Evolutionary conservation across 129 eudicot genomes (phyloP), one percentile per base, ranked within the genome.

Genomic region (Flaveria linearis): DNA sequence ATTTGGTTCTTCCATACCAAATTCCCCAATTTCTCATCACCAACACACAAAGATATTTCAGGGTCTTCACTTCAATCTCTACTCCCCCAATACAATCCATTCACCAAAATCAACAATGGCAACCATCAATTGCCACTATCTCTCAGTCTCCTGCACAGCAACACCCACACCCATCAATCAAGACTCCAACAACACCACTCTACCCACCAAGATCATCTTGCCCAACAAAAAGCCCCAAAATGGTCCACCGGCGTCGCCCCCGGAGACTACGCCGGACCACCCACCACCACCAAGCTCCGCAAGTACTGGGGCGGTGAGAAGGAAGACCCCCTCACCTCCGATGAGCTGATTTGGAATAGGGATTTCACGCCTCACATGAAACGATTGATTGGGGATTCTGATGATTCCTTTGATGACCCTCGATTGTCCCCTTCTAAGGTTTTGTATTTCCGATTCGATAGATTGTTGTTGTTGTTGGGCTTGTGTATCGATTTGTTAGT

Each of bases 211-310:
- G 75, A 82, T 95, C 69, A 83, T 95, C 14, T 85, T 95, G 7
- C 99, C 99, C 36, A 81, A 86, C 74, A 89, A 89, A 74, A 95
- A 91, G 87, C 94, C 99, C 25, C 33, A 74, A 84, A 95, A 84
- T 95, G 97, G 97, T 87, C 99, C 78, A 91, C 92, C 47, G 99
- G 99, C 33, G 90, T 84, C 2, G 94, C 92, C 4, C 97, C 99
- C 25, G 99, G 99, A 0, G 99, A 95, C 0, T 91, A 89, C 55
- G 99, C 96, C 22, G 99, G 99, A 70, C 97, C 99, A n/a, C 96
- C 97, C 18, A 72, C 86, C 64, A 85, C 93, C 67, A 83, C 93
- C 51, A 89, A 94, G 97, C 97, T 91, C 71, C 87, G 99, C 10
- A 91, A 89, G 82, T 94, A 87, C 70, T 94, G 97, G 97, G 99